Evolutionary conservation across 306 rosid genomes (phyloP), one percentile per base, ranked within the genome.

Genomic region (Macrotyloma uniflorum): DNA sequence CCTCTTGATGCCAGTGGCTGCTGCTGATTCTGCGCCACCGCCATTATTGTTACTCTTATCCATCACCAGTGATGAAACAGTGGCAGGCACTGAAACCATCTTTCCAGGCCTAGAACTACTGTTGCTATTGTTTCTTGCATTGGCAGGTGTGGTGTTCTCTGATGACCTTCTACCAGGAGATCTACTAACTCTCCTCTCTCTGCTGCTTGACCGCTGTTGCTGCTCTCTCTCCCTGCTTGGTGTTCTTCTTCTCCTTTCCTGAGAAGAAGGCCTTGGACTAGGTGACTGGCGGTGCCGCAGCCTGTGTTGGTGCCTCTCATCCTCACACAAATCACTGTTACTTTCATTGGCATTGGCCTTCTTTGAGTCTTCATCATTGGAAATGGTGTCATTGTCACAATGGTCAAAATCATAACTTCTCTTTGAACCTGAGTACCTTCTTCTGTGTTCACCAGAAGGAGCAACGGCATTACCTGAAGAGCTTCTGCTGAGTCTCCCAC

Each of bases 401-500:
- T 82, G 72, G 70, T 94, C 96, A 57, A 94, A 94, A 79, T 92
- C 98, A 47, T 23, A 84, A 73, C 97, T 90, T 80, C 87, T 88
- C 86, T 94, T 93, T 2, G 98, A 95, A 32, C 99, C 98, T 0
- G 99, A 91, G 78, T 93, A 90, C 88, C 82, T 93, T 64, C 93
- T 86, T 46, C 92, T 82, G 0, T 85, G 85, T 7, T 79, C 79
- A 76, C 78, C 62, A 66, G 74, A 77, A 16, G 85, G 79, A 22
- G 93, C 66, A 63, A 91, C 81, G 14, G 88, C 92, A 62, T 83
- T 91, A 5, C 92, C 93, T 11, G 99, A 95, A 36, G 99, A 91
- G 80, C 97, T 95, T 57, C 98, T 89, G 84, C 98, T 95, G 68
- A 95, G 95, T 70, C 97, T 85, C 3, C 99, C 99, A 81, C 99